These are phyloP conservation scores for Grifola frondosa DNA, from an alignment of 1,284 basidiomycete genomes.

Conservation along the genomic window DNA sequence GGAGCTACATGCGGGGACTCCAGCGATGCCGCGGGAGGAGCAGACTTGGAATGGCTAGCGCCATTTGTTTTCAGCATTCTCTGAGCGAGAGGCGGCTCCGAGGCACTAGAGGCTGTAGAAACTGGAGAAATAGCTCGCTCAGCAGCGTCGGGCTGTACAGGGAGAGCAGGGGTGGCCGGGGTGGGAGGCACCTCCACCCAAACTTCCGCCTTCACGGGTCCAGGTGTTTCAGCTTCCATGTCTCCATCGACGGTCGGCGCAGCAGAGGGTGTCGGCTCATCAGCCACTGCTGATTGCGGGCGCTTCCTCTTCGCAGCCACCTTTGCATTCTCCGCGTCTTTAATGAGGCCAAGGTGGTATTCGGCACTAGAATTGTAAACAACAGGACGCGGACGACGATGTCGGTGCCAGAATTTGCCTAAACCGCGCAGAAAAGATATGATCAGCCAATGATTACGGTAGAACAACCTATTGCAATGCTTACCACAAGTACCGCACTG, in stretches of 20 bases:
- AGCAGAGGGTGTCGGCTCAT: slow-evolving; percentile 34
- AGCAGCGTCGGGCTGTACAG: slow-evolving; percentile 38
- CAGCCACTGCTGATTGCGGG: slow-evolving; percentile 28
- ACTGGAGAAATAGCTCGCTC: slow-evolving; percentile 63
- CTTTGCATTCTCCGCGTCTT: slow-evolving; percentile 53
- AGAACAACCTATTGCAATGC: slow-evolving; percentile 36
- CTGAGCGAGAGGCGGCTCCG: slow-evolving; percentile 67
- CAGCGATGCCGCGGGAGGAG: slow-evolving; percentile 20
- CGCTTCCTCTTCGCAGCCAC: slow-evolving; percentile 52
- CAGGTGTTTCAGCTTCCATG: slow-evolving; percentile 56
- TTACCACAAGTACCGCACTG: slow-evolving; percentile 90
- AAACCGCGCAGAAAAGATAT: slow-evolving; percentile 5
- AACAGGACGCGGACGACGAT: slow-evolving; percentile 74
- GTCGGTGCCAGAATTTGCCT: slow-evolving; percentile 88
- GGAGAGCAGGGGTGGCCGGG: slow-evolving; percentile 12
- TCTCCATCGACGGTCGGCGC: slow-evolving; percentile 48
- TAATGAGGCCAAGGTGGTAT: slow-evolving; percentile 59
- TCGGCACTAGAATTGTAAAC: slow-evolving; percentile 74
- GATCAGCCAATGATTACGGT: too few relatives aligned
- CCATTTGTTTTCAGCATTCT: slow-evolving; percentile 54
- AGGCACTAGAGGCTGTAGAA: slow-evolving; percentile 65
- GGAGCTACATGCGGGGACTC: slow-evolving; percentile 4
- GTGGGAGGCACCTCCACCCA: slow-evolving; percentile 32
- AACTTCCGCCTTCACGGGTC: slow-evolving; percentile 42
- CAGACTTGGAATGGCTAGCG: slow-evolving; percentile 30